These are phyloP conservation scores for Ettlia oleoabundans DNA, from an alignment of 139 green algal genomes.

Conservation along the genomic window DNA sequence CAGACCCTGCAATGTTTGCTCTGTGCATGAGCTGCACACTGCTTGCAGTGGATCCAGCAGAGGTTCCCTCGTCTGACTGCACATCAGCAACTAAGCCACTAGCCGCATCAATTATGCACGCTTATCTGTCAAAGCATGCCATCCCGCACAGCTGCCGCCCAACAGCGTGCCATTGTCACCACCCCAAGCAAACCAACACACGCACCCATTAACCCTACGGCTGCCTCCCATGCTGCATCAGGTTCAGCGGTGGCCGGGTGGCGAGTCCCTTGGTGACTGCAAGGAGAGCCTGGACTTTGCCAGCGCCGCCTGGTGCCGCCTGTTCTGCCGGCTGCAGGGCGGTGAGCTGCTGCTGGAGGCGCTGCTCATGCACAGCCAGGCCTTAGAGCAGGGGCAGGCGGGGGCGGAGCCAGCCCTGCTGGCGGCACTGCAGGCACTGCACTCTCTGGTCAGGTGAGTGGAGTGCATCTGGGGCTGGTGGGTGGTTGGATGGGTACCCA, in stretches of 20 bases:
- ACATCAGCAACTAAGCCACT: no score
- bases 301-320: slow-evolving; percentile 36
- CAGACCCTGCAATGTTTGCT: no score
- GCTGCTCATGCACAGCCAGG: slow-evolving; percentile 40
- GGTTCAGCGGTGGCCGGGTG: slow-evolving; percentile 36
- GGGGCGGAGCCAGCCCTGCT: slow-evolving; percentile 37
- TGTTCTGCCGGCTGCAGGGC: slow-evolving; percentile 51
- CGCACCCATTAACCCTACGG: no score
- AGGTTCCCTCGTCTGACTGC: no score
- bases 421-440: slow-evolving; percentile 46
- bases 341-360: slow-evolving; percentile 49
- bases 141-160: no score
- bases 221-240: neutral
- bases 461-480: neutral
- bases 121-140: neutral
- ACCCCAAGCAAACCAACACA: no score
- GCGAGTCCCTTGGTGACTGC: slow-evolving; percentile 31
- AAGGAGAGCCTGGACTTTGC: slow-evolving; percentile 53
- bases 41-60: no score
- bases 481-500: neutral
- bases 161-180: no score
- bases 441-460: slow-evolving; percentile 44
- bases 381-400: slow-evolving; percentile 26
- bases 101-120: no score
- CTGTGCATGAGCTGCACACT: no score